Evolutionary conservation across 2,329 filamentous ascomycete species (phyloP).

Genomic region (Rhytidhysteron rufulum): DNA sequence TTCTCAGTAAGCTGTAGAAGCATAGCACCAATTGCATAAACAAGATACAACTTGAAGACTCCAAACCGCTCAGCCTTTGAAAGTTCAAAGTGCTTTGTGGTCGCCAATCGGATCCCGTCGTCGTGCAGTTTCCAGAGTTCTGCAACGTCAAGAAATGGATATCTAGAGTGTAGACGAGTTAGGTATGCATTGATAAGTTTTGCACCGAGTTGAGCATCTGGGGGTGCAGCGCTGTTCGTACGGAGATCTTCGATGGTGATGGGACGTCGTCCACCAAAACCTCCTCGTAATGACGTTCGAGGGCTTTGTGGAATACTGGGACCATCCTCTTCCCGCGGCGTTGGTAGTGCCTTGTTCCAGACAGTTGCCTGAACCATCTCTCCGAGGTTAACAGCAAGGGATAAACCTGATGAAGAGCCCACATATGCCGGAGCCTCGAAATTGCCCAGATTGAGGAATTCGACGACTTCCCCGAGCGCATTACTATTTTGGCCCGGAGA

Average conservation of each 20-base stretch:
- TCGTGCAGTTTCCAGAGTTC: constrained; percentile 45
- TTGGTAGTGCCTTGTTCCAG: constrained; percentile 49
- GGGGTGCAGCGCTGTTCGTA: constrained; percentile 43
- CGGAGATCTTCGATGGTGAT: constrained; percentile 41
- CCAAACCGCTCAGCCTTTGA: constrained; percentile 39
- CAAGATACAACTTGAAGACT: constrained; percentile 51
- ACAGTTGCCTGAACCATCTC: constrained; percentile 54
- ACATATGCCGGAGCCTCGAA: constrained; percentile 48
- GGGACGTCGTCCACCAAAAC: constrained; percentile 21
- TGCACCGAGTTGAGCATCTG: constrained; percentile 43
- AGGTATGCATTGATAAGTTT: constrained; percentile 46
- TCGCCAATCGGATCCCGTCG: constrained; percentile 37
- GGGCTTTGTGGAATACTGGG: constrained; percentile 4
- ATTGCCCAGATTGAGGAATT: constrained; percentile 44
- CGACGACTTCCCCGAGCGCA: constrained; percentile 41
- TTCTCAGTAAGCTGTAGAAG: constrained; percentile 47
- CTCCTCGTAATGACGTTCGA: too few relatives aligned
- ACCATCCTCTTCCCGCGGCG: constrained; percentile 9
- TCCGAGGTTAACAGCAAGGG: constrained; percentile 48
- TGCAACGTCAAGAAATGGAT: constrained; percentile 47
- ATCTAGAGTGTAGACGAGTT: constrained; percentile 44
- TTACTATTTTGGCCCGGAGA: constrained; percentile 5
- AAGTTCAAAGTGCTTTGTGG: constrained; percentile 23
- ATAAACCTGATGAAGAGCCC: constrained; percentile 48
- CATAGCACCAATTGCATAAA: constrained; percentile 51